Evolutionary conservation across 2,329 filamentous ascomycete species (phyloP), one percentile per base, ranked within the genome.

Genomic region (Stachybotrys elegans): DNA sequence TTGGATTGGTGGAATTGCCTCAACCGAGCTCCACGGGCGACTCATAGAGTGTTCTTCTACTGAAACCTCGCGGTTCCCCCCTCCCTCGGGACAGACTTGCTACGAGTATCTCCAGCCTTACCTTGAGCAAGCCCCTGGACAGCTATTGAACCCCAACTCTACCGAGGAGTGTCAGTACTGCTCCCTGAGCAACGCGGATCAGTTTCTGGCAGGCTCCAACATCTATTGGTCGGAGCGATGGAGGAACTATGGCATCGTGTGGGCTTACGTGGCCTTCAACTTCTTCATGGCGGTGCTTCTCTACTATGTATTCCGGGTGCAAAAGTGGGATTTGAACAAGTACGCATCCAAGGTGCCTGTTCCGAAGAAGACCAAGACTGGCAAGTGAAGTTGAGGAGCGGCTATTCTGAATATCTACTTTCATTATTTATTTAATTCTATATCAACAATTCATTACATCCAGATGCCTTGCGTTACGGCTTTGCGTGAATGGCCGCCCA

Each of bases 181-280:
- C 58, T 69, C 76, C 1, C 79, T 83, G 52, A 66, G 61, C 2
- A 69, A 67, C n/a, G 86, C 84, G 1, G 74, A 82, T 44, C 75
- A 88, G 60, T 88, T 62, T 42, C 57, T 83, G 0, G 62, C 66
- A 3, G 61, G 56, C 0, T 70, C 69, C 2, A 50, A 60, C 8
- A 76, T 83, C 32, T 63, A 59, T 19, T 83, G 75, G 52, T 54
- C 47, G 4, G 71, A 83, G 43, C 57, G 79, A 3, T 88, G 84
- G 83, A 71, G 83, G 45, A 86, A 88, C 57, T 87, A 81, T 46
- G 85, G 84, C 2, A 70, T 88, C 32, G 67, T 88, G 55, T 88
- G 81, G 76, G 80, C 70, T 0, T 88, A 76, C 52, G 74, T 88
- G 31, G 47, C 65, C 0, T 84, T 87, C 60, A 85, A 88, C 53